Conservation (phyloP, 768 basidiomycete genomes). For the Collybia nuda region DNA sequence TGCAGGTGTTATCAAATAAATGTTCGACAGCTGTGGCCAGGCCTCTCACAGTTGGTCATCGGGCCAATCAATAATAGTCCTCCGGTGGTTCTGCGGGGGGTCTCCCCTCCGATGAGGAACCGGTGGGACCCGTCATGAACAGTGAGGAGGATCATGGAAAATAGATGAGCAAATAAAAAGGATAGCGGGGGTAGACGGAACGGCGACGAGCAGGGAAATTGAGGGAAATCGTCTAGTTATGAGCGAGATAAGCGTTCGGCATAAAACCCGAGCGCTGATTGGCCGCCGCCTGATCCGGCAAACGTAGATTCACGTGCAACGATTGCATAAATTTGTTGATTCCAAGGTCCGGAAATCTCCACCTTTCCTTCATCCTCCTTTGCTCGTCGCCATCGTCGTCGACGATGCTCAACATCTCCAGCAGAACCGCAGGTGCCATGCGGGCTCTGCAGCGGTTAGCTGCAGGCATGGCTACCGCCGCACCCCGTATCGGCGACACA, state of each 20-base stretch:
- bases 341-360: slow-evolving; percentile 33
- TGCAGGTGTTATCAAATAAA: too few relatives aligned
- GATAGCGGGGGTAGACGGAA: too few relatives aligned
- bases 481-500: slow-evolving; percentile 81
- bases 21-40: too few relatives aligned
- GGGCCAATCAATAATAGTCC: too few relatives aligned
- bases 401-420: slow-evolving; percentile 66
- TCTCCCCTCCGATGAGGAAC: too few relatives aligned
- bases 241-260: neutral
- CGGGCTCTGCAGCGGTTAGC: slow-evolving; percentile 52
- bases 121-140: too few relatives aligned
- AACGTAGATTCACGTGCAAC: slow-evolving; percentile 37
- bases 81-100: too few relatives aligned
- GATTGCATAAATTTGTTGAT: slow-evolving; percentile 37
- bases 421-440: slow-evolving; percentile 51
- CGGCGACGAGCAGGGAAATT: too few relatives aligned
- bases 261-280: slow-evolving; percentile 30
- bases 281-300: slow-evolving; percentile 19
- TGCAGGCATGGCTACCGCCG: slow-evolving; percentile 80
- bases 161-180: too few relatives aligned
- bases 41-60: too few relatives aligned
- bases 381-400: slow-evolving; percentile 28
- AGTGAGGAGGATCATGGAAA: too few relatives aligned
- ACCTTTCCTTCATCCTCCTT: slow-evolving; percentile 21
- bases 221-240: too few relatives aligned